These are phyloP conservation scores for Pseudogymnoascus sp. DNA, from an alignment of 2,329 filamentous ascomycete genomes.

Conservation along the genomic window DNA sequence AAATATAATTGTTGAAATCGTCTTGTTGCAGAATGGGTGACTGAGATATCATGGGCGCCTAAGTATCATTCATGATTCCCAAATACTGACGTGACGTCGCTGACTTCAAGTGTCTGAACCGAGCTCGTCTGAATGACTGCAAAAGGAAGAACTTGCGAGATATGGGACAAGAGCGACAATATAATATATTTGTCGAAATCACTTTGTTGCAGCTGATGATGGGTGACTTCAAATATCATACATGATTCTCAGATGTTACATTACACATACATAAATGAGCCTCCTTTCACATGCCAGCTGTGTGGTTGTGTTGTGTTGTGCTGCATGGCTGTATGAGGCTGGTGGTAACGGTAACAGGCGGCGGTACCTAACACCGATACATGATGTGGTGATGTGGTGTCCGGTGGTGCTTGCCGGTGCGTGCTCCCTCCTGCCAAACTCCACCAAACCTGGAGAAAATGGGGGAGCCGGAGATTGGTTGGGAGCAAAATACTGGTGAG, in stretches of 20 bases:
- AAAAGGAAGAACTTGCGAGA: not conserved
- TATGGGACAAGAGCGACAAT: not conserved
- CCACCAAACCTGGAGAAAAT: not conserved
- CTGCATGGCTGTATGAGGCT: not conserved
- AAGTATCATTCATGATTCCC: not conserved
- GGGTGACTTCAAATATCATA: not conserved
- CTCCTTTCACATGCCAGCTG: slow-evolving; percentile 2
- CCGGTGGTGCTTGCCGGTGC: not conserved
- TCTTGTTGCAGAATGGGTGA: not conserved
- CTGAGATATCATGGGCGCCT: not conserved
- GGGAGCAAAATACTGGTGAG: not conserved
- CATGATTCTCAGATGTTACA: not conserved
- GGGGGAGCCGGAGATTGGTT: not conserved
- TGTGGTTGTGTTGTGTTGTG: not conserved
- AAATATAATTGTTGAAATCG: not conserved
- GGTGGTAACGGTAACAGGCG: not conserved
- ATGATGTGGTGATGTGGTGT: not conserved
- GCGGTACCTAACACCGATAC: too few relatives aligned
- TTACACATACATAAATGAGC: not conserved
- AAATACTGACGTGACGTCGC: not conserved
- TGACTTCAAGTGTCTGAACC: not conserved
- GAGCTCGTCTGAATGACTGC: not conserved
- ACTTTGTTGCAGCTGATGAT: not conserved
- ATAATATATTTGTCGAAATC: not conserved
- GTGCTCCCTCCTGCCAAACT: not conserved